Base-by-base conservation (phyloP, 257 asterid species). In the Petunia axillaris region DNA sequence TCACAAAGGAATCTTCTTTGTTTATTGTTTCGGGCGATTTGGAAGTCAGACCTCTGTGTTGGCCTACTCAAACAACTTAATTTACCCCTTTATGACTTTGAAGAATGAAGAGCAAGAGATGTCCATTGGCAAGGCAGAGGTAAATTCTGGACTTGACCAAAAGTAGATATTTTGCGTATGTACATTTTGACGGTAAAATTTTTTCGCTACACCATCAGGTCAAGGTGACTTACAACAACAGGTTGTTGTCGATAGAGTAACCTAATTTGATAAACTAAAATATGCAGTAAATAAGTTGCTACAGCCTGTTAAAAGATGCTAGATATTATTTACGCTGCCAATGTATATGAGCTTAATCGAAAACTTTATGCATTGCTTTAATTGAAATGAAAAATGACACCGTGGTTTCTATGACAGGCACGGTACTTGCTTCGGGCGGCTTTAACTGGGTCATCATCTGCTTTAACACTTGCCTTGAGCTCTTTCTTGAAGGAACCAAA, bases 1-100 rank as follows among this genome's bases (percentile, higher is more conserved):
- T 66, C 13, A 8, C 41, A 36, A 16, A 15, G 67, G 41, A 25
- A 38, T 55, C 68, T 37, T 66, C 58, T 8, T 15, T 46, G 58
- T 80, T 80, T 70, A 80, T 80, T n/a, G 46, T 66, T 52, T 50
- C 58, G 10, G 82, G 67, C 3, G 70, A 80, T 54, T 67, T 79
- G 77, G 65, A 46, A 50, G 64, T 79, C 76, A 64, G 16, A 1
- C 76, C 77, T 65, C 6, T 77, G 52, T 60, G 76, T 50, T 50
- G 40, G 25, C 25, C 11, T 60, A 38, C 80, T 62, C 64, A 62
- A 16, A 40, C 46, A 62, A 52, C 53, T 74, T 1, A 74, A 74
- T 44, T 57, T 74, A 2, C 76, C 80, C 38, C 10, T 81, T 43
- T 43, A 0, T 48, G 76, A 74, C 14, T 74, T 81, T 50, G 80